Conservation (phyloP, 331 rosid genomes). For the Quercus phellos region DNA sequence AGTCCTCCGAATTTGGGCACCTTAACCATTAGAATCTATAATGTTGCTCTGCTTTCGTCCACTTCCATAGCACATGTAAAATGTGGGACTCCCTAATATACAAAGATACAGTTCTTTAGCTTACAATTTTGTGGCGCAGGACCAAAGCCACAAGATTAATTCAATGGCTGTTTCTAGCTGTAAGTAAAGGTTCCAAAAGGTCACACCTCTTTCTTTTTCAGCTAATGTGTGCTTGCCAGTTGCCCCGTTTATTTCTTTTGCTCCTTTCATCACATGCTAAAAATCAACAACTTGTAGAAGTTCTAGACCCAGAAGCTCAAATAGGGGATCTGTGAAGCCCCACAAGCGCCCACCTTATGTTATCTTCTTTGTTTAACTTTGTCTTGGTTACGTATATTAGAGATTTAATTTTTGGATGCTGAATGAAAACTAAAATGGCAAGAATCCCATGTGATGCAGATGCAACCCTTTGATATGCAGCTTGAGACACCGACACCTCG, state of each 20-base stretch:
- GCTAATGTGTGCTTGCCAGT: conserved; percentile 6
- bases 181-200: conserved; percentile 26
- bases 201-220: conserved; percentile 5
- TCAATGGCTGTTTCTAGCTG: conserved; percentile 22
- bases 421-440: background rate
- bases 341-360: background rate
- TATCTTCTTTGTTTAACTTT: background rate
- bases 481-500: background rate
- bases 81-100: background rate
- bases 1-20: too few species aligned
- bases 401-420: background rate
- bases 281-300: background rate
- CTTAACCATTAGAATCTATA: background rate
- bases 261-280: conserved; percentile 4
- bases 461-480: background rate
- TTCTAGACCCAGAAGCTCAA: conserved; percentile 11
- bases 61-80: background rate
- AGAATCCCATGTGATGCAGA: too few species aligned
- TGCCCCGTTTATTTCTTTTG: conserved; percentile 6
- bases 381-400: background rate
- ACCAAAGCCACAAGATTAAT: conserved; percentile 4
- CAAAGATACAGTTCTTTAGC: background rate
- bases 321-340: background rate
- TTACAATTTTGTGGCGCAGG: background rate
- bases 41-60: background rate